Base-by-base conservation (phyloP, 1,284 basidiomycete species). In the Apiotrichum sp. region DNA sequence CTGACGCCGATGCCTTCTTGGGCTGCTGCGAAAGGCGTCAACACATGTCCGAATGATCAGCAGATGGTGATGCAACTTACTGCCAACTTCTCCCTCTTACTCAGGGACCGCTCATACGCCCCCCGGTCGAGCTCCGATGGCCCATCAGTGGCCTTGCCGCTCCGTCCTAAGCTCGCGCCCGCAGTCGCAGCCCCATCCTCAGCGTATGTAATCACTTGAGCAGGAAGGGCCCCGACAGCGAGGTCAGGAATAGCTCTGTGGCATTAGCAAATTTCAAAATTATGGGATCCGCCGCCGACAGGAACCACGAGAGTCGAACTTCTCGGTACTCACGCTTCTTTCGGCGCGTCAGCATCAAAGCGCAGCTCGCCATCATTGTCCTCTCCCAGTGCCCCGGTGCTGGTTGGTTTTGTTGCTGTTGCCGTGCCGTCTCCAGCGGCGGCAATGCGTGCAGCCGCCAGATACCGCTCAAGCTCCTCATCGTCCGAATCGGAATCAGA, bases 1-100 rank as follows among this genome's bases (percentile, higher is more conserved):
- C 82, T 0, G 91, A 92, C 0, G 89, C 83, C 0, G 89, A 90
- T 56, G 83, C 83, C 59, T 83, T 83, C 69, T 82, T 85, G 38
- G 88, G 69, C 64, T 72, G 69, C 67, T 68, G 55, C 41, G 14
- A n/a, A n/a, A n/a, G n/a, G n/a, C n/a, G n/a, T n/a, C n/a, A n/a
- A n/a, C n/a, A n/a, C n/a, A n/a, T n/a, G n/a, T n/a, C n/a, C n/a
- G n/a, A n/a, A n/a, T n/a, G n/a, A n/a, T n/a, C n/a, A n/a, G n/a
- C n/a, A n/a, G n/a, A n/a, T n/a, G n/a, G n/a, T n/a, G n/a, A n/a
- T n/a, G n/a, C n/a, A n/a, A 65, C 69, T 62, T 50, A 74, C 72
- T n/a, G 66, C 62, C 32, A 63, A 62, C 50, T 70, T 73, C 61
- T 76, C 69, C 42, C 62, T 56, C 61, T 71, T 71, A 49, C 62